These are phyloP conservation scores for Stephanodiscus triporus DNA, from an alignment of 108 stramenopile species.

Conservation along the genomic window DNA sequence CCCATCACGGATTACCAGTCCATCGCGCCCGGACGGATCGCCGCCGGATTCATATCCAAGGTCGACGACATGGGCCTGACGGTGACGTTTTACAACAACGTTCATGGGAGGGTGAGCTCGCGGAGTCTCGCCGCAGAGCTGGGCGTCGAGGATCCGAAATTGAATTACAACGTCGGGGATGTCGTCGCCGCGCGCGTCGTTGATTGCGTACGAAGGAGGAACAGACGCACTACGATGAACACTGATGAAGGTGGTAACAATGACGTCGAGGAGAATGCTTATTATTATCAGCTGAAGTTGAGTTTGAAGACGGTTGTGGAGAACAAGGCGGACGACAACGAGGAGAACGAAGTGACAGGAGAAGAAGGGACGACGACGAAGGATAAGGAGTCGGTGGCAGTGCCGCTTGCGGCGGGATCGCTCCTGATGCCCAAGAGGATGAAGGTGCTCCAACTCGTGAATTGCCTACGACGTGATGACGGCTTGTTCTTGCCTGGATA, in stretches of 20 bases:
- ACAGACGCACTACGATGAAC: slow-evolving; percentile 14
- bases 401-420: slow-evolving; percentile 60
- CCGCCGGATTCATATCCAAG: slow-evolving; percentile 76
- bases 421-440: slow-evolving; percentile 70
- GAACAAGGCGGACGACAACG: slow-evolving; percentile 5
- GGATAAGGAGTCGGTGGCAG: slow-evolving; percentile 18
- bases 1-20: slow-evolving; percentile 58
- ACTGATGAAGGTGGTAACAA: slow-evolving; percentile 17
- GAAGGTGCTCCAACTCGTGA: slow-evolving; percentile 75
- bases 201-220: slow-evolving; percentile 45
- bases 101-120: slow-evolving; percentile 73
- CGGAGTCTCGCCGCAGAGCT: slow-evolving; percentile 72
- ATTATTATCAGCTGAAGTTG: slow-evolving; percentile 32
- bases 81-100: slow-evolving; percentile 85
- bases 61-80: slow-evolving; percentile 72
- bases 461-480: slow-evolving; percentile 48
- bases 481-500: slow-evolving; percentile 73
- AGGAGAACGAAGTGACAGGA: neutral
- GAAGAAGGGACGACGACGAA: slow-evolving; percentile 23
- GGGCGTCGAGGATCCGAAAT: slow-evolving; percentile 77
- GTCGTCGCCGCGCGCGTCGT: slow-evolving; percentile 78
- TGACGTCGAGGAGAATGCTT: slow-evolving; percentile 39
- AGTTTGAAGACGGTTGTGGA: slow-evolving; percentile 51
- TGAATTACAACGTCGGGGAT: slow-evolving; percentile 77
- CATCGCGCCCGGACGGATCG: slow-evolving; percentile 42